phyloP scores from a whole-genome alignment of 441 rosid genomes.

The Lepidium campestre region DNA sequence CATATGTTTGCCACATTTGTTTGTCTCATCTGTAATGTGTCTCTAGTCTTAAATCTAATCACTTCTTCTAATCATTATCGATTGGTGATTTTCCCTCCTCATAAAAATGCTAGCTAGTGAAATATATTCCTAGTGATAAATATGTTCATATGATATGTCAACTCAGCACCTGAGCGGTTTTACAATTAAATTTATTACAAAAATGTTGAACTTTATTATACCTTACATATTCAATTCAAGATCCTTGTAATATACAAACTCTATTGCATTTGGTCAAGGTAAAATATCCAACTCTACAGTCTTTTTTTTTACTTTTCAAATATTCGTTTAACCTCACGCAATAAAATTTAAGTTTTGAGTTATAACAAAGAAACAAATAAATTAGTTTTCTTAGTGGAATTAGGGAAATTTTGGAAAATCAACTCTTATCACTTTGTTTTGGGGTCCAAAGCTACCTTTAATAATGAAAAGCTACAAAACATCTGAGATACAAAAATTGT shows the following conservation, averaged over 20 bases:
- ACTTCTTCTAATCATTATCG: constrained; percentile 25
- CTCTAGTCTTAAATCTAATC: constrained; percentile 17
- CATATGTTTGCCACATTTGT: constrained; percentile 47
- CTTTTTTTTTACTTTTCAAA: too few species aligned
- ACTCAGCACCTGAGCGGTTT: constrained; percentile 13
- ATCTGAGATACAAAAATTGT: neutral
- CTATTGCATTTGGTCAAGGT: too few species aligned
- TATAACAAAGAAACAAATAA: too few species aligned
- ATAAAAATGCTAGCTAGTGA: constrained; percentile 5
- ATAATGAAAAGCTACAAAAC: neutral
- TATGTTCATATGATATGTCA: constrained; percentile 14
- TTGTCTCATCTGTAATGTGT: constrained; percentile 18
- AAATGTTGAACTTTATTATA: neutral
- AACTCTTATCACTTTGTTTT: neutral
- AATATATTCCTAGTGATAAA: constrained; percentile 4
- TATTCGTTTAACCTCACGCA: too few species aligned
- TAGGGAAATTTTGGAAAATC: neutral
- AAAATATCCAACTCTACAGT: too few species aligned
- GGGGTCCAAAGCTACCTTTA: neutral
- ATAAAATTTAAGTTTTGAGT: too few species aligned
- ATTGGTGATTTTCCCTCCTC: constrained; percentile 5
- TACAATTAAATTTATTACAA: neutral
- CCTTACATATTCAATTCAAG: neutral
- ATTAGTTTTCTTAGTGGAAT: too few species aligned
- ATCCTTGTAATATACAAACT: too few species aligned